A percentile compares a stretch with the other conserved stretches of the same genome.
These are phyloP conservation scores for Colletotrichum karsti DNA, from an alignment of 2,329 filamentous ascomycete species.

Conservation along the genomic window DNA sequence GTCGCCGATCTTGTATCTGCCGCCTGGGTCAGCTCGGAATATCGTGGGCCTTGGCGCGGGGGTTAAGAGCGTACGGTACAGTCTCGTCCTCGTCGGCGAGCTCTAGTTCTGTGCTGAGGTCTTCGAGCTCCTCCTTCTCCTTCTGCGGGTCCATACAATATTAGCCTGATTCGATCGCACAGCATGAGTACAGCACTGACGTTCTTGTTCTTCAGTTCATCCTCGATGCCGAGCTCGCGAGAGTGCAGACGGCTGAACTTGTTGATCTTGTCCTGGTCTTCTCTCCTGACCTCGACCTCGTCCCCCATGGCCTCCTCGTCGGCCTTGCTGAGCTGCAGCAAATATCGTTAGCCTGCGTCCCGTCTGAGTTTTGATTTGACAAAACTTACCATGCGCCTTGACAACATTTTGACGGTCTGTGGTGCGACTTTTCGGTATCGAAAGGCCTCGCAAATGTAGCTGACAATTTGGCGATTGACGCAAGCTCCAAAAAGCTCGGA, in stretches of 20 bases:
- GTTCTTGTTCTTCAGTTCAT: conserved; percentile 81
- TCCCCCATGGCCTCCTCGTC: conserved; percentile 83
- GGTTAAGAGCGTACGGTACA: conserved; percentile 71
- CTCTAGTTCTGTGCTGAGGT: conserved; percentile 90
- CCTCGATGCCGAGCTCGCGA: conserved; percentile 80
- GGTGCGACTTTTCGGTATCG: not conserved
- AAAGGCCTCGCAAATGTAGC: not conserved
- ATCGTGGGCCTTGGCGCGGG: not conserved
- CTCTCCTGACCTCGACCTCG: conserved; percentile 92
- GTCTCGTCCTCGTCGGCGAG: conserved; percentile 94
- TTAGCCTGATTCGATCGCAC: conserved; percentile 21
- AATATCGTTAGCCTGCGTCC: not conserved
- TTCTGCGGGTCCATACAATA: conserved; percentile 66
- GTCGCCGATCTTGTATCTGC: conserved; percentile 95
- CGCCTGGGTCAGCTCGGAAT: not conserved
- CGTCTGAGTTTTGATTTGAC: not conserved
- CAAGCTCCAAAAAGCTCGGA: conserved; percentile 28
- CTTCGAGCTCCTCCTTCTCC: conserved; percentile 97
- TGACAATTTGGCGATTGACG: not conserved
- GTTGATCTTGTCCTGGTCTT: conserved; percentile 99
- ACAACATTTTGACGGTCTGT: conserved; percentile 49
- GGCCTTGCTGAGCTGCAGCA: conserved; percentile 83
- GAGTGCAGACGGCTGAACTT: conserved; percentile 95
- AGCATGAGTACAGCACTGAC: conserved; percentile 57
- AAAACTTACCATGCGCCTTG: conserved; percentile 66